Evolutionary conservation across 106 monocot genomes (phyloP), one percentile per base, ranked within the genome.

Genomic region (Dendrobium huoshanense): DNA sequence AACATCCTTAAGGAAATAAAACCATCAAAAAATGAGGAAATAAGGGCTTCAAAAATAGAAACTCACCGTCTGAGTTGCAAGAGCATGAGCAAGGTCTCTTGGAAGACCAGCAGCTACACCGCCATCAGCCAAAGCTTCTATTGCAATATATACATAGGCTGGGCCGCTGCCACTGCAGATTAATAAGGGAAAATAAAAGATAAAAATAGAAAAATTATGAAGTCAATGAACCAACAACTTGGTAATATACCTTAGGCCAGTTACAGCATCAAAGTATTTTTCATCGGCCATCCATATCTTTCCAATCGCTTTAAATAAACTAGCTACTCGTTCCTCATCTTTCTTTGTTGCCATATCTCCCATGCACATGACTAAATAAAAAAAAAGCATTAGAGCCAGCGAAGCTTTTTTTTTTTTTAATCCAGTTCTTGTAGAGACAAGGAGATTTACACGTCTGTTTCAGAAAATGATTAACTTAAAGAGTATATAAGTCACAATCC

Each of bases 61-160:
- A 91, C 89, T 82, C 88, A 98, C 98, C 9, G 95, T 95, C 73
- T 98, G 98, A 80, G 95, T 91, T 80, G 98, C 98, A 16, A 98
- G 88, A 82, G 91, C 86, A 75, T 92, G 91, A 51, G 98, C 91
- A 88, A 98, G 92, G 75, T 98, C 91, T 42, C 98, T 86, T 56
- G 98, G 92, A 84, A 98, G 92, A 78, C 98, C 98, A 88, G 95
- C 98, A 85, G 95, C 98, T 33, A 98, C 98, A 70, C 98, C 98
- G 49, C 98, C 98, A 91, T 98, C 98, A 73, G 98, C 98, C 88
- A 98, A 19, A 55, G 98, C 98, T 81, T 98, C 98, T 81, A 98
- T 98, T 73, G 95, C 92, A 58, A 98, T 73, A 86, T 84, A 98
- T 75, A 98, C 79, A 75, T 98, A 98, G 43, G 98, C 98, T 17